Base-by-base conservation (phyloP, 2,329 filamentous ascomycete genomes). In the Talaromyces sp. region DNA sequence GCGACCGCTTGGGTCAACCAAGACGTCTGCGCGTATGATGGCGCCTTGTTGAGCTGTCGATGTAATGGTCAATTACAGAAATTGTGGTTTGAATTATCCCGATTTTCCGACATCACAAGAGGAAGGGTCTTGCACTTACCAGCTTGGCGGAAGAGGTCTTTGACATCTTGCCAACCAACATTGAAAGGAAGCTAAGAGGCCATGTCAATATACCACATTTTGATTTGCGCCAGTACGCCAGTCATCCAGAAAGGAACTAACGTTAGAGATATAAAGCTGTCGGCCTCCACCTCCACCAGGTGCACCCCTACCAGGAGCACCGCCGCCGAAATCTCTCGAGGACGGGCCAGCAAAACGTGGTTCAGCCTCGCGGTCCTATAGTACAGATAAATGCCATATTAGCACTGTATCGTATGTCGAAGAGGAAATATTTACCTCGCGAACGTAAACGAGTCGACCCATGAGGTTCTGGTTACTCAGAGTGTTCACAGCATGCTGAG, bases 391-490 rank as follows among this genome's bases (percentile, higher is more conserved):
- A 32, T 13, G 51, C 27, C 7, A 24, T 24, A 35, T 59, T 52
- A 53, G 52, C 32, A 35, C 38, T 52, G 38, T n/a, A 21, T 32
- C n/a, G 24, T 13, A 29, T 41, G 41, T 27, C 26, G 14, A 8
- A 29, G 11, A 32, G 9, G 14, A 49, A 38, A 52, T 27, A 53
- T 31, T 54, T 84, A 96, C 93, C 85, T 99, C 95, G 80, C 95
- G 90, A 77, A 99, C 95, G 77, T 99, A 99, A 76, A 99, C 92
- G 70, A 99, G 89, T 78, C 95, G 89, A 63, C 95, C 95, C 93
- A 98, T 98, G 64, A 99, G 84, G 77, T 96, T 97, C 80, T 97
- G 93, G 82, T 99, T 99, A 86, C 93, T 97, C 80, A 99, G 90
- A 75, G 92, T 95, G 78, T 90, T 89, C 81, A 99, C 95, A 74